Evolutionary conservation across 441 rosid genomes (phyloP).

Genomic region (Syzygium syzygioides): DNA sequence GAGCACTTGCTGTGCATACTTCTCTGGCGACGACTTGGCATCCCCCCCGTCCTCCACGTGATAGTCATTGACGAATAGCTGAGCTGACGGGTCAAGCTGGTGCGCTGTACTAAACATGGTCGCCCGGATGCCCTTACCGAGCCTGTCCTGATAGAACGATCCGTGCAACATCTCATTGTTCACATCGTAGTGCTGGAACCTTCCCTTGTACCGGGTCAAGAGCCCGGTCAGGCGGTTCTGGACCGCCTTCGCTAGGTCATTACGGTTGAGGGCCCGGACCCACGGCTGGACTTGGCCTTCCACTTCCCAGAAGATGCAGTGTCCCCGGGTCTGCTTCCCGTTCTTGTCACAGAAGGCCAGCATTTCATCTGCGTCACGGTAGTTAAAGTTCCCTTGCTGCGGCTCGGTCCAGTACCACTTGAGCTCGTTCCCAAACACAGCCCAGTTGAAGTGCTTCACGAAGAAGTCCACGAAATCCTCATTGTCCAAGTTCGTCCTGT

Average conservation of each 20-base stretch:
- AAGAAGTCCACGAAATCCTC: slow-evolving; percentile 82
- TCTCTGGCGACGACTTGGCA: slow-evolving; percentile 58
- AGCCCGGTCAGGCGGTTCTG: slow-evolving; percentile 66
- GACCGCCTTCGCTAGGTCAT: slow-evolving; percentile 49
- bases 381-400: slow-evolving; percentile 67
- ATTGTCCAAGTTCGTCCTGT: slow-evolving; percentile 68
- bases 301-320: slow-evolving; percentile 95
- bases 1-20: slow-evolving; percentile 53
- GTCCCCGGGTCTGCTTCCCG: slow-evolving; percentile 61
- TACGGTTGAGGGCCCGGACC: slow-evolving; percentile 54
- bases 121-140: slow-evolving; percentile 59
- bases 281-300: slow-evolving; percentile 64
- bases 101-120: slow-evolving; percentile 73
- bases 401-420: slow-evolving; percentile 93
- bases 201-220: slow-evolving; percentile 69
- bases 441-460: slow-evolving; percentile 79
- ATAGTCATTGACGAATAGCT: slow-evolving; percentile 80
- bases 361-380: slow-evolving; percentile 87
- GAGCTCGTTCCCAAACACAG: slow-evolving; percentile 86
- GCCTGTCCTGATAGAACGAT: slow-evolving; percentile 64
- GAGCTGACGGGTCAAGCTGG: slow-evolving; percentile 70
- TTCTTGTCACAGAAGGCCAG: slow-evolving; percentile 49
- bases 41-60: slow-evolving; percentile 80
- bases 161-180: slow-evolving; percentile 97
- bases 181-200: slow-evolving; percentile 83